Conservation (phyloP, 2,329 filamentous ascomycete species). For the Daldinia sp. region DNA sequence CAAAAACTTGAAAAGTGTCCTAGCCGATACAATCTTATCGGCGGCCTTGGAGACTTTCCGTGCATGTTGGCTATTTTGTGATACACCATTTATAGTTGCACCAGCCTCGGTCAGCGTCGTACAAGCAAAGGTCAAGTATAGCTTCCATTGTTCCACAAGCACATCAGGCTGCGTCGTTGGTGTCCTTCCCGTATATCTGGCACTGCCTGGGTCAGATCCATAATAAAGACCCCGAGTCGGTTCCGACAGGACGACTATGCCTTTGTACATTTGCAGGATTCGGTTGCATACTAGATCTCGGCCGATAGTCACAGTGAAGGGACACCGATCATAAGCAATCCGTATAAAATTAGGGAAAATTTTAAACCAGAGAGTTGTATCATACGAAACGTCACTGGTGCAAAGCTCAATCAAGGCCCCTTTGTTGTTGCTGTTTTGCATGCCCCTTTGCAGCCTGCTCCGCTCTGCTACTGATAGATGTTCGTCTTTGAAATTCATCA, state of each 20-base stretch:
- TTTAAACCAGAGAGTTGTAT: slow-evolving; percentile 96
- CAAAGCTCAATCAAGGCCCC: slow-evolving; percentile 92
- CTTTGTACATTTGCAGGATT: slow-evolving; percentile 90
- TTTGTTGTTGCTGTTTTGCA: slow-evolving; percentile 82
- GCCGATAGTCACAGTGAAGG: slow-evolving; percentile 88
- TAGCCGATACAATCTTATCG: slow-evolving; percentile 85
- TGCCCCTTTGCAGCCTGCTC: slow-evolving; percentile 88
- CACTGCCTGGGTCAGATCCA: slow-evolving; percentile 66
- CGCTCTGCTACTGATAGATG: slow-evolving; percentile 90
- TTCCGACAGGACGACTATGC: slow-evolving; percentile 81
- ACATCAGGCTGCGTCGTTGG: slow-evolving; percentile 82
- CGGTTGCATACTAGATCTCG: slow-evolving; percentile 92
- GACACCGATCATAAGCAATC: slow-evolving; percentile 88
- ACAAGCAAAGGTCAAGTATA: slow-evolving; percentile 96
- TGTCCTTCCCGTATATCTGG: slow-evolving; percentile 60
- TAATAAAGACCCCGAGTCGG: slow-evolving; percentile 71
- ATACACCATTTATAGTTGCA: slow-evolving; percentile 63
- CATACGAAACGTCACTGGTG: slow-evolving; percentile 93
- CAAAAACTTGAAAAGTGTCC: slow-evolving; percentile 88
- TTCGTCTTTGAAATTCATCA: slow-evolving; percentile 93
- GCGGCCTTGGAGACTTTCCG: slow-evolving; percentile 80
- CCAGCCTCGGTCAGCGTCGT: slow-evolving; percentile 90
- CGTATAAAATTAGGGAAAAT: slow-evolving; percentile 95
- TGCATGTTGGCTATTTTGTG: slow-evolving; percentile 73
- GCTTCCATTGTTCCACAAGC: slow-evolving; percentile 95